phyloP scores from a whole-genome alignment of 169 alveolate species.

The Eimeria sp. region DNA sequence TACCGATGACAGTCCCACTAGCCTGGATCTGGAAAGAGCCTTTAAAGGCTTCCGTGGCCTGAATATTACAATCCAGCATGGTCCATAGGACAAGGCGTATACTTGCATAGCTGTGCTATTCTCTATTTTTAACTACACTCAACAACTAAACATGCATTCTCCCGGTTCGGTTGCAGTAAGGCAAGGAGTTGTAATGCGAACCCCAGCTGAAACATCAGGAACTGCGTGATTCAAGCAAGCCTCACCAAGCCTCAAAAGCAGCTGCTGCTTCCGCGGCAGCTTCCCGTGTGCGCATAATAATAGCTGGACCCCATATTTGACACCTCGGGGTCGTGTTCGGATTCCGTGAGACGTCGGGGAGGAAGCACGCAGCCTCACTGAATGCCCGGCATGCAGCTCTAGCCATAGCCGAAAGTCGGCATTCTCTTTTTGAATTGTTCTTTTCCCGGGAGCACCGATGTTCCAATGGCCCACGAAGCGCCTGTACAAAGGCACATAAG shows the following conservation, averaged over 20 bases:
- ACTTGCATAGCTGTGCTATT: not conserved
- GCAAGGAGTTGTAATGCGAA: not conserved
- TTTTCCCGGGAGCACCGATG: not conserved
- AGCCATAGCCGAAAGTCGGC: conserved; percentile 17
- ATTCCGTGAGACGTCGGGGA: not conserved
- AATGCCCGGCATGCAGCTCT: conserved; percentile 44
- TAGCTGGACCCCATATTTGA: conserved; percentile 19
- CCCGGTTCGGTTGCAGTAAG: not conserved
- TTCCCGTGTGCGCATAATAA: not conserved
- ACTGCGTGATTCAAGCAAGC: not conserved
- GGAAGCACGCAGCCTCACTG: conserved; percentile 2
- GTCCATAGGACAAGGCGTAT: not conserved
- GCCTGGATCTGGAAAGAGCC: not conserved
- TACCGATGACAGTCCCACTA: not conserved
- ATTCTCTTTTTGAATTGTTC: not conserved
- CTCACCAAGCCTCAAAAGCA: conserved; percentile 18
- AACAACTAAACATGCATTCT: not conserved
- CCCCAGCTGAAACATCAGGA: not conserved
- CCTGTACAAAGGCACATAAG: not conserved
- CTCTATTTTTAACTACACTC: no score
- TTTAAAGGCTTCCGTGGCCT: conserved; percentile 13
- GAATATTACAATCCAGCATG: not conserved
- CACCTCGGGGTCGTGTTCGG: not conserved
- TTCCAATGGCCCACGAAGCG: conserved; percentile 5
- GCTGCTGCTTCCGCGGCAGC: conserved; percentile 36